These are phyloP conservation scores for Fomitopsis pinicola DNA, from an alignment of 1,284 basidiomycete species.

Conservation along the genomic window DNA sequence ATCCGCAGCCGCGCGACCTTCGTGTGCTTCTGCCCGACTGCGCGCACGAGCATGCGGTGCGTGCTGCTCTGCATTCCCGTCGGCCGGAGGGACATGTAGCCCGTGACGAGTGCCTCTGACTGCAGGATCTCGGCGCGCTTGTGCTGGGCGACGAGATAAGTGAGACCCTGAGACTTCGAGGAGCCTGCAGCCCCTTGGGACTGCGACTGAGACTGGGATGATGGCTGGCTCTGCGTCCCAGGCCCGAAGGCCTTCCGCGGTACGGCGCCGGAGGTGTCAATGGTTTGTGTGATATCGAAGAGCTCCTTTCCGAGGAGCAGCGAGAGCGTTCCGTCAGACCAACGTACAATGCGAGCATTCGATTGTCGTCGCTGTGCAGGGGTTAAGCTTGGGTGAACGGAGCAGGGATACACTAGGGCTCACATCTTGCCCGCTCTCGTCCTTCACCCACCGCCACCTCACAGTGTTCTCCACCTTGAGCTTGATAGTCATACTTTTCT, in stretches of 20 bases:
- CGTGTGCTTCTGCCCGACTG: conserved; percentile 80
- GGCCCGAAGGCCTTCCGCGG: conserved; percentile 48
- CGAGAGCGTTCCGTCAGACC: conserved; percentile 89
- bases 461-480: conserved; percentile 89
- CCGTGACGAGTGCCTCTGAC: conserved; percentile 79
- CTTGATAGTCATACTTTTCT: conserved; percentile 76
- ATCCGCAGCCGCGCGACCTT: conserved; percentile 74
- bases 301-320: conserved; percentile 87
- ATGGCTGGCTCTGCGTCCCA: conserved; percentile 28
- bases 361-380: conserved; percentile 65
- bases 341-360: conserved; percentile 83
- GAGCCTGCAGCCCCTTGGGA: conserved; percentile 8
- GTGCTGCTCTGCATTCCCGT: conserved; percentile 89
- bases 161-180: conserved; percentile 64
- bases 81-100: conserved; percentile 80
- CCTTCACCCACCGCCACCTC: conserved; percentile 85
- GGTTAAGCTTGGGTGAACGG: conserved; percentile 3
- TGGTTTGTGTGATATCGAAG: conserved; percentile 78
- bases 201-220: conserved; percentile 31
- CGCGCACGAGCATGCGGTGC: conserved; percentile 83
- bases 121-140: conserved; percentile 82
- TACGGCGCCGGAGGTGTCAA: conserved; percentile 65
- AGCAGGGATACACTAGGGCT: conserved; percentile 25
- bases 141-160: conserved; percentile 90
- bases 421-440: conserved; percentile 66